Evolutionary conservation across 192 early-diverging fungal species (phyloP).

Genomic region (Backusella circina): DNA sequence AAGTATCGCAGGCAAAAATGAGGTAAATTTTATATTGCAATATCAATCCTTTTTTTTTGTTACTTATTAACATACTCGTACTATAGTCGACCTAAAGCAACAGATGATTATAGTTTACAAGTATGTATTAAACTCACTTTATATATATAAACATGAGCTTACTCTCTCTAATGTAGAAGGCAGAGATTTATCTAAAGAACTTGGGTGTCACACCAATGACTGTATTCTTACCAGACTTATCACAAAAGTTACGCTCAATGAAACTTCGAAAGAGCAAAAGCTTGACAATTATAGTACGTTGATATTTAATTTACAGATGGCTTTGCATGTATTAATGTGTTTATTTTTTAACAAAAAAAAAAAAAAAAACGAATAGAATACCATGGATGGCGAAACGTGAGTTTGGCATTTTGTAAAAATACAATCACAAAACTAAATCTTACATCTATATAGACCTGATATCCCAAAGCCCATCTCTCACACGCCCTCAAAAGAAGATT

Average conservation of each 20-base stretch:
- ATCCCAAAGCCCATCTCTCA: neutral
- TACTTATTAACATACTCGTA: neutral
- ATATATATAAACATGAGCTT: neutral
- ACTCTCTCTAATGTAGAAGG: constrained; percentile 28
- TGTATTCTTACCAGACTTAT: constrained; percentile 52
- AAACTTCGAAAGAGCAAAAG: neutral
- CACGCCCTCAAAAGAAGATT: neutral
- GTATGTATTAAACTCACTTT: neutral
- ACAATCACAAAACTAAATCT: neutral
- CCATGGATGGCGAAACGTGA: neutral
- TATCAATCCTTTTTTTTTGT: neutral
- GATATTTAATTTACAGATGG: neutral
- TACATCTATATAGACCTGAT: neutral
- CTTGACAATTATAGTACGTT: neutral
- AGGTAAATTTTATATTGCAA: constrained; percentile 12
- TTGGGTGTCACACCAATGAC: constrained; percentile 67
- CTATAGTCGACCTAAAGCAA: constrained; percentile 21
- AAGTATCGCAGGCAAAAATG: constrained; percentile 54
- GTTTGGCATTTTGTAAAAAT: neutral
- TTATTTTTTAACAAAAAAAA: neutral
- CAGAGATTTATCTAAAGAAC: constrained; percentile 47
- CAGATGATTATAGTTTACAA: constrained; percentile 21
- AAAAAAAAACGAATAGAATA: neutral
- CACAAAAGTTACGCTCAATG: constrained; percentile 9
- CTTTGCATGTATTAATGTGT: neutral